These are phyloP conservation scores for Aureobasidium pullulans DNA, from an alignment of 2,329 filamentous ascomycete species.

Conservation along the genomic window DNA sequence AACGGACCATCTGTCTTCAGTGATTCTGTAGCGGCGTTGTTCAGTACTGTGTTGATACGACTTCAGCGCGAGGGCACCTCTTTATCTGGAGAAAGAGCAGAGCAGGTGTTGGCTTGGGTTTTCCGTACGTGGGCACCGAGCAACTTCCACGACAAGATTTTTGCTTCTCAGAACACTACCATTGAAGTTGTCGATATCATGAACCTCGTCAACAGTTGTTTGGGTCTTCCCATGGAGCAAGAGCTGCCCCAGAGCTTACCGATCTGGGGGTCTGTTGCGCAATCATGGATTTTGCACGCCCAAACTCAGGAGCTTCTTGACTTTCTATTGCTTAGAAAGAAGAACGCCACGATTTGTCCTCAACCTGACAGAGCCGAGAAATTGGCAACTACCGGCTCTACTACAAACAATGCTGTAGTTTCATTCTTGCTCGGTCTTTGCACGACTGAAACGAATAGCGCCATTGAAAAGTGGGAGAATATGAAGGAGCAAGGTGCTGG, in stretches of 20 bases:
- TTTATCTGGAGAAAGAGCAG: slow-evolving; percentile 58
- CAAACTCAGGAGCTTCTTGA: slow-evolving; percentile 36
- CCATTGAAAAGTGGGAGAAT: slow-evolving; percentile 5
- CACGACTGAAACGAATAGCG: neutral
- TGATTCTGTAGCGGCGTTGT: slow-evolving; percentile 71
- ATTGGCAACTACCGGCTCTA: neutral
- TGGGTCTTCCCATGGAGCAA: slow-evolving; percentile 41
- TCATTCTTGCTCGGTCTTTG: slow-evolving; percentile 3
- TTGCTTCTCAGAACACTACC: slow-evolving; percentile 56
- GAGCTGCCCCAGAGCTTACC: slow-evolving; percentile 26
- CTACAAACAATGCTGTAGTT: neutral
- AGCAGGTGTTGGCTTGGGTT: slow-evolving; percentile 72
- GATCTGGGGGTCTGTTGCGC: slow-evolving; percentile 34
- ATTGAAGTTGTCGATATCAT: slow-evolving; percentile 61
- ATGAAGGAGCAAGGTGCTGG: neutral
- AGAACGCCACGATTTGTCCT: neutral
- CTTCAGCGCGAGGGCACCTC: slow-evolving; percentile 62
- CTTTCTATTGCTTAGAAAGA: slow-evolving; percentile 40
- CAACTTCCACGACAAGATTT: slow-evolving; percentile 53
- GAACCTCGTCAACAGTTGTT: slow-evolving; percentile 61
- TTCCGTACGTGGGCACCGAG: slow-evolving; percentile 76
- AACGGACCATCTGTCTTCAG: slow-evolving; percentile 71
- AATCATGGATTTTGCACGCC: slow-evolving; percentile 36
- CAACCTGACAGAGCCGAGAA: neutral
- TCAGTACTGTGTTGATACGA: slow-evolving; percentile 60